Base-by-base conservation (phyloP, 2,329 filamentous ascomycete species). In the Rugonectria rugulosa region DNA sequence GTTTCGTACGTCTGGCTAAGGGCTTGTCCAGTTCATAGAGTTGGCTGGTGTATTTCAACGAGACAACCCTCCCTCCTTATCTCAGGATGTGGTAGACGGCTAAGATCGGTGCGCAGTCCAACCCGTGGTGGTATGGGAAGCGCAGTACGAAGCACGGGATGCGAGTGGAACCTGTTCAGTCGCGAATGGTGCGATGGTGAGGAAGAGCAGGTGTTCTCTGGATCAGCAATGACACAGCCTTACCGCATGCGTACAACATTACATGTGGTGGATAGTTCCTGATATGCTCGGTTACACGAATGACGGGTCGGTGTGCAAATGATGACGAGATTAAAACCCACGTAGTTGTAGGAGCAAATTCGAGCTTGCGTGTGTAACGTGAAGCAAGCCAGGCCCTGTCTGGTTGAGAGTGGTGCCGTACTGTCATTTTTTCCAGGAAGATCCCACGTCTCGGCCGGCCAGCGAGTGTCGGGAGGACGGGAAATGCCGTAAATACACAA, bases 141-240 rank as follows among this genome's bases (percentile, higher is more conserved):
- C n/a, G 32, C 34, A 49, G 20, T 36, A 58, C 49, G 53, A 47
- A 29, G 44, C 24, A 17, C 42, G 48, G 19, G 24, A 40, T 24
- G n/a, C n/a, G 37, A 24, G 59, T 57, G 59, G 52, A 56, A 57
- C 56, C 49, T 34, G 53, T 50, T 57, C 41, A 42, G 47, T 24
- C 46, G 49, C 50, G 32, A 48, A 49, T 59, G 59, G 53, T 31
- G 48, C 56, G 48, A 57, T 59, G 26, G 20, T 47, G 42, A 57
- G 56, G 24, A 46, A 59, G 54, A 44, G 23, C 47, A 48, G 46
- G 49, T 31, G 24, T 6, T 45, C 45, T 37, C 20, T 57, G 54
- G 29, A 31, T 36, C 31, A 52, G 31, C 48, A 52, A 57, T 34
- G 40, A 50, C 36, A 45, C 43, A 45, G 31, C 15, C 15, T 24